Evolutionary conservation across 306 rosid genomes (phyloP), one percentile per base, ranked within the genome.

Genomic region (Vachellia collinsii): DNA sequence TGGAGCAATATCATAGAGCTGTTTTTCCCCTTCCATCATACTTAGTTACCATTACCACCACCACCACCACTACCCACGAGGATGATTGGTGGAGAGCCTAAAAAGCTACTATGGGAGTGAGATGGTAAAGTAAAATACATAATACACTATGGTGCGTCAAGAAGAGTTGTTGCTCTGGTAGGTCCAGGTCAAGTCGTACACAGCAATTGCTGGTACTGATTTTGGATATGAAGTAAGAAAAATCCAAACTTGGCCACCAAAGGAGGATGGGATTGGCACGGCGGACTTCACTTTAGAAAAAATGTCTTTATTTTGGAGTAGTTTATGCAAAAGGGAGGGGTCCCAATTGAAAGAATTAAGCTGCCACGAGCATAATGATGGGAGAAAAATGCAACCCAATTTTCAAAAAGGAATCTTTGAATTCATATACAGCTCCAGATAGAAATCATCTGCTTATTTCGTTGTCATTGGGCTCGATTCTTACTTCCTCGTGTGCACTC

Each of bases 181-280:
- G 82, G 92, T 77, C 91, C 84, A 79, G 70, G 79, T 84, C 77
- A 84, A 86, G 88, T 90, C 88, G 36, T 54, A 54, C 79, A 90
- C 89, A 88, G 86, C 88, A 76, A 81, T 51, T 74, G 75, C 69
- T 82, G 84, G 82, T 63, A 75, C 76, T 54, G 83, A 82, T 77
- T 73, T 86, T 56, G 79, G 87, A 87, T 86, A 85, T 82, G 87
- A 73, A 86, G 68, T 78, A 81, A 85, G 85, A 88, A 91, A 67
- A 43, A 80, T 87, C 94, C 97, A 90, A 86, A 81, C 22, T 74
- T 78, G 73, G 83, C 81, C 87, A 75, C 79, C 74, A 83, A 81
- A 78, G 59, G 85, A 58, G 17, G 82, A 84, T 81, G 89, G 85
- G 86, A 85, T 88, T 88, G 90, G 85, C 80, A 58, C 77, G 88